A percentile compares a stretch with the other conserved stretches of the same genome.
Evolutionary conservation across 2,329 filamentous ascomycete species (phyloP).

Genomic region (Epichloe coenophiala): DNA sequence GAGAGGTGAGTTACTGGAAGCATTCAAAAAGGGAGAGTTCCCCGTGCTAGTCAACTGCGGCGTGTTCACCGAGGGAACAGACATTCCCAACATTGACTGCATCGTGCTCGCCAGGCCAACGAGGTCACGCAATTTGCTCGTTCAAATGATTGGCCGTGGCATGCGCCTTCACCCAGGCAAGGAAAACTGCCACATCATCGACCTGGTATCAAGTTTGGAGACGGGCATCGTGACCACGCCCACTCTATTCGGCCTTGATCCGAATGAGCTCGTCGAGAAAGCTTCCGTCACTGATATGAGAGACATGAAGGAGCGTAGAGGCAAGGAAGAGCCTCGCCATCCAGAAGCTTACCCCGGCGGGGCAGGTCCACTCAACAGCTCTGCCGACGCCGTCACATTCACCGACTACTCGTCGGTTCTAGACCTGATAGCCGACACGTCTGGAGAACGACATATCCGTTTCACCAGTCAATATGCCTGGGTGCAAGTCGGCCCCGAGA

Average conservation of each 20-base stretch:
- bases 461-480: constrained; percentile 63
- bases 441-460: constrained; percentile 66
- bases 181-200: constrained; percentile 82
- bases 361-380: constrained; percentile 4
- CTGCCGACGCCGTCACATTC: constrained; percentile 49
- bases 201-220: constrained; percentile 79
- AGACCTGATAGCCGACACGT: constrained; percentile 74
- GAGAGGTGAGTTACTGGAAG: constrained; percentile 56
- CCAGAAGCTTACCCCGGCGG: constrained; percentile 6
- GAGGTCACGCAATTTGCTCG: constrained; percentile 77
- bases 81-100: constrained; percentile 95
- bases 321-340: constrained; percentile 22
- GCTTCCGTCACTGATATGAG: constrained; percentile 50
- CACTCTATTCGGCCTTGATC: constrained; percentile 85
- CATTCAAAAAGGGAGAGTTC: constrained; percentile 62
- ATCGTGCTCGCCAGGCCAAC: constrained; percentile 80
- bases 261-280: constrained; percentile 59
- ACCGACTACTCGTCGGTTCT: constrained; percentile 88
- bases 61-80: constrained; percentile 93
- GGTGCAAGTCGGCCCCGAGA: constrained; percentile 61
- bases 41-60: constrained; percentile 89
- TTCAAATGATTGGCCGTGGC: constrained; percentile 96
- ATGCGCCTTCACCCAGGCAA: constrained; percentile 75
- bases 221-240: constrained; percentile 82
- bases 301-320: constrained; percentile 34